A percentile compares a stretch with the other conserved stretches of the same genome.
phyloP scores from a whole-genome alignment of 805 yeast species.

The Nakazawaea peltata region DNA sequence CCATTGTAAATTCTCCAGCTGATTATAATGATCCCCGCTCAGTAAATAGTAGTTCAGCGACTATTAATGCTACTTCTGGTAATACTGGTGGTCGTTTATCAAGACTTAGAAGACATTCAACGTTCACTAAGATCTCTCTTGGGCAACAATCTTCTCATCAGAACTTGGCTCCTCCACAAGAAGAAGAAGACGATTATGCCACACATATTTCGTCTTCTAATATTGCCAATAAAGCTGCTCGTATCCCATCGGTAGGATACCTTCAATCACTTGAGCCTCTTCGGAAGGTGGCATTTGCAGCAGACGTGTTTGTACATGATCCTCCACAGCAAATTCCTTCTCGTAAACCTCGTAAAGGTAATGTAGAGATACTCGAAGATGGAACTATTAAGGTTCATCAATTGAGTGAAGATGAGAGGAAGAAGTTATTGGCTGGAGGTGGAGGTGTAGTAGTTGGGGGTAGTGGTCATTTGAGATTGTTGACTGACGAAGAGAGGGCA shows the following conservation, averaged over 20 bases:
- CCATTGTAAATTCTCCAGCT: constrained; percentile 28
- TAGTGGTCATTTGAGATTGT: constrained; percentile 51
- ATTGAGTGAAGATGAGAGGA: constrained; percentile 21
- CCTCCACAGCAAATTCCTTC: constrained; percentile 96
- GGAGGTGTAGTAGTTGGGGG: constrained; percentile 79
- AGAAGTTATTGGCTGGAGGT: constrained; percentile 32
- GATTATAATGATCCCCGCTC: not conserved
- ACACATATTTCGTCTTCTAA: constrained; percentile 9
- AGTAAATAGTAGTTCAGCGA: constrained; percentile 1
- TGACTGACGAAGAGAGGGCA: constrained; percentile 11
- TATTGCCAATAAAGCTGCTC: constrained; percentile 7
- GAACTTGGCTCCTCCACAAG: not conserved
- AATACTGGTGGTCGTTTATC: not conserved
- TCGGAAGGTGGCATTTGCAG: constrained; percentile 69
- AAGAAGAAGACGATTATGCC: constrained; percentile 9
- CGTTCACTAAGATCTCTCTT: not conserved
- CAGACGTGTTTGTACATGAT: constrained; percentile 63
- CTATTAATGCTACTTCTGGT: no score
- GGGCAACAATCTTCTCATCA: not conserved
- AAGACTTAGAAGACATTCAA: not conserved
- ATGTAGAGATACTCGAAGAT: constrained; percentile 36
- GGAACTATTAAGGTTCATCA: constrained; percentile 27
- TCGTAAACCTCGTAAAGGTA: constrained; percentile 71
- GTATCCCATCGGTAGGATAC: constrained; percentile 20
- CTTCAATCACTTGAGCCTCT: constrained; percentile 26